Conservation (phyloP, 2,329 filamentous ascomycete species). For the Ophiobolus disseminans region DNA sequence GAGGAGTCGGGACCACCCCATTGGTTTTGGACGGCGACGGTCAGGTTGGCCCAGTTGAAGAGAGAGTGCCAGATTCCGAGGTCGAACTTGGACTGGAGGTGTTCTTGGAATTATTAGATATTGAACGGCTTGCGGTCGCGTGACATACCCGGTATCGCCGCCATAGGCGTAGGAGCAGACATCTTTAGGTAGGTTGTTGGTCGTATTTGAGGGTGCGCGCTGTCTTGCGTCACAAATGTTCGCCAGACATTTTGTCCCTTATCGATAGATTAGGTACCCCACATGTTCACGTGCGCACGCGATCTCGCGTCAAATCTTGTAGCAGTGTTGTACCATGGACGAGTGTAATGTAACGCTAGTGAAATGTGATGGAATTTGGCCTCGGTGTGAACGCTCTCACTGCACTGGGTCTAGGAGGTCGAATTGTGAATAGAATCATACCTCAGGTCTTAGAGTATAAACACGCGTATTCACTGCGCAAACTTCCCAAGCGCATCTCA, state of each 20-base stretch:
- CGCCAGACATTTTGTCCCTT: neutral
- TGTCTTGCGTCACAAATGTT: neutral
- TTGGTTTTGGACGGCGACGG: constrained; percentile 82
- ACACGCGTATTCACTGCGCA: too few species aligned
- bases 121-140: too few species aligned
- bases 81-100: constrained; percentile 64
- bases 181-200: neutral
- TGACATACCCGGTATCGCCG: neutral
- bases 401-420: too few species aligned
- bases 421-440: too few species aligned
- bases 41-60: constrained; percentile 86
- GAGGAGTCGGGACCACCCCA: constrained; percentile 85
- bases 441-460: too few species aligned
- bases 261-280: constrained; percentile 1
- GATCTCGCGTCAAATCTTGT: neutral
- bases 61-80: constrained; percentile 84
- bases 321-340: too few species aligned
- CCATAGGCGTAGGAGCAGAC: constrained; percentile 2
- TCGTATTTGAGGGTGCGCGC: neutral
- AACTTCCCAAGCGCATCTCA: too few species aligned
- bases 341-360: too few species aligned
- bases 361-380: too few species aligned
- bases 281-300: constrained; percentile 1
- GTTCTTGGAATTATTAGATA: constrained; percentile 25
- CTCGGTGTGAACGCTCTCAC: too few species aligned